These are phyloP conservation scores for Collybia nuda DNA, from an alignment of 768 basidiomycete genomes.

Conservation along the genomic window DNA sequence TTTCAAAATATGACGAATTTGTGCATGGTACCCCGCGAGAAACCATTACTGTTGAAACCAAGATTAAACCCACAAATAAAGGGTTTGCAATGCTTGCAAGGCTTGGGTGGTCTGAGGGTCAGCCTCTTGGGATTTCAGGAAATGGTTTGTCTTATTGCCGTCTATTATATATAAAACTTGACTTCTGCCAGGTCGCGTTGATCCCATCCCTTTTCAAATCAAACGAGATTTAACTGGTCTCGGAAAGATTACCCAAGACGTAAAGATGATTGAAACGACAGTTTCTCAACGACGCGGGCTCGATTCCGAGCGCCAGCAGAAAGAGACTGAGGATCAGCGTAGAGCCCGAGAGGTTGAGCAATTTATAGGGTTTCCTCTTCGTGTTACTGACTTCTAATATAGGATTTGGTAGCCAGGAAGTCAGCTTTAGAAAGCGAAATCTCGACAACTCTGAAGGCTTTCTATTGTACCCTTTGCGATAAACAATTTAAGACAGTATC, in stretches of 20 bases:
- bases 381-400: constrained; percentile 6
- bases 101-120: constrained; percentile 82
- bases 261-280: constrained; percentile 81
- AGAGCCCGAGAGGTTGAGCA: constrained; percentile 62
- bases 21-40: constrained; percentile 52
- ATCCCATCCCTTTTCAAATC: constrained; percentile 80
- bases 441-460: constrained; percentile 62
- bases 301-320: constrained; percentile 79
- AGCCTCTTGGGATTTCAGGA: constrained; percentile 71
- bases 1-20: constrained; percentile 69
- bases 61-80: constrained; percentile 74
- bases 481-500: constrained; percentile 87
- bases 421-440: constrained; percentile 70
- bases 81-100: constrained; percentile 80
- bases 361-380: neutral
- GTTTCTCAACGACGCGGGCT: constrained; percentile 79
- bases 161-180: neutral
- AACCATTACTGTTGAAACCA: constrained; percentile 79
- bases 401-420: constrained; percentile 67
- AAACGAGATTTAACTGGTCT: constrained; percentile 79
- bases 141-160: constrained; percentile 65
- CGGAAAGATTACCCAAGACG: constrained; percentile 77
- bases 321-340: constrained; percentile 80
- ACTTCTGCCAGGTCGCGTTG: constrained; percentile 60
- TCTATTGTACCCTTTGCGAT: constrained; percentile 82